A percentile compares a stretch with the other conserved stretches of the same genome.
Evolutionary conservation across 352 stramenopile species (phyloP).

Genomic region (Plasmopara halstedii): DNA sequence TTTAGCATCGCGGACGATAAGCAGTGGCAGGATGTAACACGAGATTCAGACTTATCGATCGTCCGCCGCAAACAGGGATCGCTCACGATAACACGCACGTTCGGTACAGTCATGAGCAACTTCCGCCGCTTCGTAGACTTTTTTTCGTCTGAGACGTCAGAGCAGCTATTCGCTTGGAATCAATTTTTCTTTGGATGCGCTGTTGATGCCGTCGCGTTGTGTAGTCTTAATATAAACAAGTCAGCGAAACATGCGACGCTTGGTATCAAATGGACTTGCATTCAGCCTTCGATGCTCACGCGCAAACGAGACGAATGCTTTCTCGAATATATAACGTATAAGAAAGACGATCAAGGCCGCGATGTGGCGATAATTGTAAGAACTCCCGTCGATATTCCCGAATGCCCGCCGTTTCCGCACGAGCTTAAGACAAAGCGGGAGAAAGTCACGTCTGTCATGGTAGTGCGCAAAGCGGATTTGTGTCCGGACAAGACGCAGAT

Average conservation of each 20-base stretch:
- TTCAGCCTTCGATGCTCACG: slow-evolving; percentile 47
- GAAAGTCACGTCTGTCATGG: slow-evolving; percentile 37
- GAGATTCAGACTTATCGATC: slow-evolving; percentile 24
- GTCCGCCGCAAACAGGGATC: slow-evolving; percentile 18
- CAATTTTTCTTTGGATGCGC: slow-evolving; percentile 58
- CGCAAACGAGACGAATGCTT: slow-evolving; percentile 69
- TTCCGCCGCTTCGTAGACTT: slow-evolving; percentile 57
- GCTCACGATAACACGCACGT: slow-evolving; percentile 35
- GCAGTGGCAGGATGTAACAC: slow-evolving; percentile 24
- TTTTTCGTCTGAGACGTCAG: slow-evolving; percentile 53
- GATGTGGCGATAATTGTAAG: slow-evolving; percentile 57
- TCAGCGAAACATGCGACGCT: slow-evolving; percentile 43
- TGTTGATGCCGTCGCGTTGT: slow-evolving; percentile 59
- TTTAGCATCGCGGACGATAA: slow-evolving; percentile 16
- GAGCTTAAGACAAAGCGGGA: slow-evolving; percentile 55
- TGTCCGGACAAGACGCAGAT: slow-evolving; percentile 32
- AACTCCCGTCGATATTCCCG: slow-evolving; percentile 47
- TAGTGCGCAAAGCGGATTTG: slow-evolving; percentile 36
- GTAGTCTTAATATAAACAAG: slow-evolving; percentile 44
- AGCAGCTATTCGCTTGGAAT: slow-evolving; percentile 62
- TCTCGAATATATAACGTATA: slow-evolving; percentile 66
- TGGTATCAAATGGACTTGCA: slow-evolving; percentile 74
- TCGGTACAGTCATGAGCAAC: slow-evolving; percentile 44
- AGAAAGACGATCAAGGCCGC: slow-evolving; percentile 42
- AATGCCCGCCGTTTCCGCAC: slow-evolving; percentile 42